Percentiles rank a stretch among this genome's conserved stretches.
phyloP scores from a whole-genome alignment of 306 rosid species.

The Morella rubra region DNA sequence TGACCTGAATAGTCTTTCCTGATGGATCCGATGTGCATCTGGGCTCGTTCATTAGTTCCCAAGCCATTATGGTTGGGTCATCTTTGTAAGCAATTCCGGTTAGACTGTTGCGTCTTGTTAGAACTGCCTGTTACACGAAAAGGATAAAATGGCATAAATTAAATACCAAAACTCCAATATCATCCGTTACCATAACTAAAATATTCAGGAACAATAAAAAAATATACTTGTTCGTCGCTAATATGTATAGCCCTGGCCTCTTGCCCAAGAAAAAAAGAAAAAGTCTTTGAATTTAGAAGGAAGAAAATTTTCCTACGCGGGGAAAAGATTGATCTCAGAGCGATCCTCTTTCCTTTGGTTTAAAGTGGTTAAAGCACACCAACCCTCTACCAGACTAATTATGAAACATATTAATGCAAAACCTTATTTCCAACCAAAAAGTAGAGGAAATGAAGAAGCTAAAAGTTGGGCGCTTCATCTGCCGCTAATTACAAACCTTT shows the following conservation, averaged over 20 bases:
- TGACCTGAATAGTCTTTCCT: constrained; percentile 77
- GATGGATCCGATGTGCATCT: constrained; percentile 76
- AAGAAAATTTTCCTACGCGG: background rate
- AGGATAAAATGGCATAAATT: background rate
- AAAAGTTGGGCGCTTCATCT: background rate
- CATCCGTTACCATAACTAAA: background rate
- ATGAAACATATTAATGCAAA: background rate
- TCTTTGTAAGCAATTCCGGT: constrained; percentile 81
- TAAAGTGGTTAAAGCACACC: background rate
- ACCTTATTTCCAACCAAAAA: background rate
- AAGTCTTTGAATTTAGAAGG: background rate
- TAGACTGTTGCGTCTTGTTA: constrained; percentile 70
- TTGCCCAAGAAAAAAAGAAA: background rate
- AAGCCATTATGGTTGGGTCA: constrained; percentile 89
- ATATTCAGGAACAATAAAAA: background rate
- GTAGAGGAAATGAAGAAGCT: background rate
- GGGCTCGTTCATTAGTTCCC: constrained; percentile 97
- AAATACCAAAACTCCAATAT: background rate
- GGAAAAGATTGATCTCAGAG: background rate
- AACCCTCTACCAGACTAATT: background rate
- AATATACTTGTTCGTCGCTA: background rate
- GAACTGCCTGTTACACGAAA: constrained; percentile 43
- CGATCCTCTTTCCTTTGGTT: no score
- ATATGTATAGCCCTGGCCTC: background rate
- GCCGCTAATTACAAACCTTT: background rate